Percentiles rank a stretch among this genome's conserved stretches.
Evolutionary conservation across 2,329 filamentous ascomycete genomes (phyloP).

Genomic region (Fusarium goolgardi): DNA sequence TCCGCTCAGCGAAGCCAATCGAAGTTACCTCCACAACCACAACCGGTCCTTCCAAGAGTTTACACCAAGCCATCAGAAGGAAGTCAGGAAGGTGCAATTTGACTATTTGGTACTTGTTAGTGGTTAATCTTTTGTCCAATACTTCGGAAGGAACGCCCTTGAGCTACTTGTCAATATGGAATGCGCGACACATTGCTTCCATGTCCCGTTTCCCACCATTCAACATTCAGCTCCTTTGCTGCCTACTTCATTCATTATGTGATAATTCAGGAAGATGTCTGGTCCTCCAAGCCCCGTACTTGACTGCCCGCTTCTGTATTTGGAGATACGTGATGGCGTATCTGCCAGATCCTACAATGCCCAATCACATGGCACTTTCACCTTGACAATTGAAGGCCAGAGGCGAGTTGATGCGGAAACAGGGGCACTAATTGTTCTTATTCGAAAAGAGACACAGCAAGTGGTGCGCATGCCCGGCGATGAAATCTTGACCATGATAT

Average conservation of each 20-base stretch:
- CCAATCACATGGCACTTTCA: slow-evolving; percentile 39
- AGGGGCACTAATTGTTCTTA: slow-evolving; percentile 44
- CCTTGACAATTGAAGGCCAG: slow-evolving; percentile 48
- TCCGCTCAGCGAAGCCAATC: slow-evolving; percentile 6
- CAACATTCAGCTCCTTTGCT: neutral
- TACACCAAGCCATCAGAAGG: neutral
- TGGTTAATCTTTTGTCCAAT: neutral
- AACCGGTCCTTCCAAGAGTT: slow-evolving; percentile 30
- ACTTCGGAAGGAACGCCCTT: neutral
- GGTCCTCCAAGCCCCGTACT: slow-evolving; percentile 48
- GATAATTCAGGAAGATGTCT: slow-evolving; percentile 38
- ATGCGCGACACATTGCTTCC: neutral
- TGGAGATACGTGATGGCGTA: slow-evolving; percentile 47
- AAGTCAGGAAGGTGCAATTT: slow-evolving; percentile 3
- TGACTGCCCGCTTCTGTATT: slow-evolving; percentile 46
- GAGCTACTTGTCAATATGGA: neutral
- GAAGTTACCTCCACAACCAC: slow-evolving; percentile 4
- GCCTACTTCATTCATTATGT: neutral
- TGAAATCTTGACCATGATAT: neutral
- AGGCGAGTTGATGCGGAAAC: slow-evolving; percentile 19
- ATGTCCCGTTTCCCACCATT: neutral
- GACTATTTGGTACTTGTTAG: neutral
- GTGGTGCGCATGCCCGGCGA: slow-evolving; percentile 40
- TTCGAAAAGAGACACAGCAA: slow-evolving; percentile 40
- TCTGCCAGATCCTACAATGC: slow-evolving; percentile 42